A percentile compares a stretch with the other conserved stretches of the same genome.
These are phyloP conservation scores for Amanita thiersii DNA, from an alignment of 768 basidiomycete species.

Conservation along the genomic window DNA sequence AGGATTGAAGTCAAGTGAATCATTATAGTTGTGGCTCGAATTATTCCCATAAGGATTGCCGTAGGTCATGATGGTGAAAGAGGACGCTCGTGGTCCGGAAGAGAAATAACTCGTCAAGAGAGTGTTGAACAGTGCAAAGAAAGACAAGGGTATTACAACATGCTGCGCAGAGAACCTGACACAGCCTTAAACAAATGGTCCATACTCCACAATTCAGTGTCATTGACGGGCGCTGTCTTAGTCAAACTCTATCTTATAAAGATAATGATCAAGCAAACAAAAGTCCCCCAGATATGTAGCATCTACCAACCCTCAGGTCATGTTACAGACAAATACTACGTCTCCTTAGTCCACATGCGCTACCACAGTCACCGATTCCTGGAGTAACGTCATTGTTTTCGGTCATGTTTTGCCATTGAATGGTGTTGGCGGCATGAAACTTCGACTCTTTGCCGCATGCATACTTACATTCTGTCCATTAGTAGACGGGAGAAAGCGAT, in stretches of 20 bases:
- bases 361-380: not conserved
- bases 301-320: no score
- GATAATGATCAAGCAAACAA: not conserved
- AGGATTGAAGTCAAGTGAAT: constrained; percentile 28
- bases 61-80: constrained; percentile 16
- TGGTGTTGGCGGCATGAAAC: constrained; percentile 11
- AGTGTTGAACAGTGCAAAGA: not conserved
- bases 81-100: no score
- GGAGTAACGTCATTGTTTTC: not conserved
- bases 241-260: not conserved
- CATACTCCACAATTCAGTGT: constrained; percentile 4
- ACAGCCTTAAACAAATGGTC: constrained; percentile 7
- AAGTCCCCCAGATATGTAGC: no score
- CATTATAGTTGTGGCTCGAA: not conserved
- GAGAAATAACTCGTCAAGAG: constrained; percentile 2
- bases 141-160: not conserved
- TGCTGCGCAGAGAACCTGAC: not conserved
- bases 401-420: constrained; percentile 3
- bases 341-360: no score
- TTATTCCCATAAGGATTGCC: constrained; percentile 17
- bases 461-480: not conserved
- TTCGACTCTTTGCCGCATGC: constrained; percentile 2
- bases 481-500: constrained; percentile 6
- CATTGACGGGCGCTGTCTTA: not conserved
- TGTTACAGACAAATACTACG: not conserved